Evolutionary conservation across 495 filamentous ascomycete species (phyloP), one percentile per base, ranked within the genome.

Genomic region (Articulospora tetracladia): DNA sequence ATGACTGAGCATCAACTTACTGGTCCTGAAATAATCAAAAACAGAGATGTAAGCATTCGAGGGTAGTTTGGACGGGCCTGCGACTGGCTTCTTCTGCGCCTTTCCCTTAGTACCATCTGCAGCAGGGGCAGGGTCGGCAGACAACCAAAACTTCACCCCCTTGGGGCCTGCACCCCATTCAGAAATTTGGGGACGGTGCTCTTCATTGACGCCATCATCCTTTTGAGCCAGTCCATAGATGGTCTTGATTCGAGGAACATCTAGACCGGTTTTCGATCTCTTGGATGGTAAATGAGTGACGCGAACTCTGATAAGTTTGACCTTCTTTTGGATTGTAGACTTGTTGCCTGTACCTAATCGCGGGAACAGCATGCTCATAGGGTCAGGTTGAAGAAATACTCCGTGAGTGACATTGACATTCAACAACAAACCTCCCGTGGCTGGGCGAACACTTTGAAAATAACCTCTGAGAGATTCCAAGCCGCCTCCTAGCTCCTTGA

Each of bases 391-490:
- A 28, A 77, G 72, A 59, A 82, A 83, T 4, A 79, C 72, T 10
- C 73, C 75, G 46, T 80, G 75, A 6, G 74, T 73, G 8, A 80
- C 75, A 48, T 83, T 81, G 30, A 83, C 78, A 55, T 91, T 89
- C 3, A 89, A 69, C 0, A 90, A 72, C 11, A 88, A 64, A 6
- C 86, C 79, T 2, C 82, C 79, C 2, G 88, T 89, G 10, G 83
- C 85, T 0, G 80, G 75, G 23, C 87, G 84, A 17, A 86, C 81
- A 70, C 86, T 89, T 54, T 85, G 76, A 60, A 88, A 88, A 63
- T 81, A 90, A 0, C 88, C 88, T 52, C 87, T 81, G 0, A 87
- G 69, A 2, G 80, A 78, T 1, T 79, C 68, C 0, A 84, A 69
- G 7, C 78, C 79, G 12, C 67, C 68, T 10, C 67, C 69, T 22